These are phyloP conservation scores for Phialophora expanda DNA, from an alignment of 2,329 filamentous ascomycete species.

Conservation along the genomic window DNA sequence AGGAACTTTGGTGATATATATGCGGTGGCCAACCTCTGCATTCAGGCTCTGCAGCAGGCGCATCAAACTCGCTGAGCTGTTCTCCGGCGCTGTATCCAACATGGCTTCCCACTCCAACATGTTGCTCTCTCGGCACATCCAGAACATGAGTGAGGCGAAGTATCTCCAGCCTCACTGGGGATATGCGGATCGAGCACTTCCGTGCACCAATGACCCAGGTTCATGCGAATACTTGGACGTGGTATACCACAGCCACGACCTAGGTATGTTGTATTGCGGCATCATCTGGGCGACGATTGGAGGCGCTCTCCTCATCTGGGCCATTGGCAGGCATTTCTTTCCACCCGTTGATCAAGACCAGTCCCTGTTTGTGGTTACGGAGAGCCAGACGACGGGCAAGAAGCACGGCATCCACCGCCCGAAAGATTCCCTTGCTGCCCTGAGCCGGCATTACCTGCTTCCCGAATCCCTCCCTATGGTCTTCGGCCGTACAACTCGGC, in stretches of 20 bases:
- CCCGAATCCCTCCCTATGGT: slow-evolving; percentile 62
- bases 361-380: neutral
- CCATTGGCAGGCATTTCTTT: slow-evolving; percentile 41
- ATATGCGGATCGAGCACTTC: slow-evolving; percentile 59
- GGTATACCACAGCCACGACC: slow-evolving; percentile 61
- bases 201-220: slow-evolving; percentile 63
- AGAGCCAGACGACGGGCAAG: neutral
- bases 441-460: slow-evolving; percentile 61
- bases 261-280: slow-evolving; percentile 61
- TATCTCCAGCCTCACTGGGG: slow-evolving; percentile 60
- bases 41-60: neutral
- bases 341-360: slow-evolving; percentile 9
- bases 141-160: slow-evolving; percentile 50
- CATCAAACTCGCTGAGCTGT: neutral
- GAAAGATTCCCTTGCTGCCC: slow-evolving; percentile 49
- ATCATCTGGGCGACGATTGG: slow-evolving; percentile 63
- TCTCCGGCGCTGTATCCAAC: neutral
- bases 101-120: slow-evolving; percentile 19
- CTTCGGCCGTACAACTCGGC: slow-evolving; percentile 70
- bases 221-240: slow-evolving; percentile 62
- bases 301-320: slow-evolving; percentile 54
- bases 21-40: neutral
- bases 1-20: neutral
- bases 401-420: slow-evolving; percentile 40
- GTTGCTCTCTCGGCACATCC: slow-evolving; percentile 48